Evolutionary conservation across 306 rosid species (phyloP).

Genomic region (Malus domestica): DNA sequence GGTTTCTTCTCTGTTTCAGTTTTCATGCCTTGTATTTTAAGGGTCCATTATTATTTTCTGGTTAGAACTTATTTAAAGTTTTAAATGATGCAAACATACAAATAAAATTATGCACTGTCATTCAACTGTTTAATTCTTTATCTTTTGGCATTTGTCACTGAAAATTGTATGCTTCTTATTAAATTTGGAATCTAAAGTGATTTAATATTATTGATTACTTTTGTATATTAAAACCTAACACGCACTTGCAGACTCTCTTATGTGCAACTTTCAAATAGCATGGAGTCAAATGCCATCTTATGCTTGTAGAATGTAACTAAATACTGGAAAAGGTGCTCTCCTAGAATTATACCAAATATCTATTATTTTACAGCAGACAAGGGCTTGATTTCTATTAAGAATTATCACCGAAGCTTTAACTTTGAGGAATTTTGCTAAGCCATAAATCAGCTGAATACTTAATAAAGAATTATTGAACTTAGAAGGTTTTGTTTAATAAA

Average conservation of each 20-base stretch:
- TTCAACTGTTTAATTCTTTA: not conserved
- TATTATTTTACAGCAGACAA: not conserved
- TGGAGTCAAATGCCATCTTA: not conserved
- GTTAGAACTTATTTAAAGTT: not conserved
- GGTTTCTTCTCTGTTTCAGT: constrained; percentile 25
- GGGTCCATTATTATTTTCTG: constrained; percentile 9
- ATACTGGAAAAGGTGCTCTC: not conserved
- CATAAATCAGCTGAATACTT: not conserved
- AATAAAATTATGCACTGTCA: not conserved
- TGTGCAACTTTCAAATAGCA: not conserved
- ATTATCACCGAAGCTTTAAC: not conserved
- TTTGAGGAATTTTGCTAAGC: not conserved
- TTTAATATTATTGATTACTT: not conserved
- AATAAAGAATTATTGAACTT: not conserved
- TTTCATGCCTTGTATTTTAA: not conserved
- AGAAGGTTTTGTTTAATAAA: not conserved
- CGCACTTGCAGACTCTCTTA: not conserved
- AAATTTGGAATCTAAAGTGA: not conserved
- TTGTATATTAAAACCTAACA: not conserved
- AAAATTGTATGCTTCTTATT: not conserved
- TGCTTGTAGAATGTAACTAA: not conserved
- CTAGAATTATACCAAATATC: not conserved
- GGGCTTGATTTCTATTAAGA: not conserved
- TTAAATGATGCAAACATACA: not conserved
- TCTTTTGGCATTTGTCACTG: not conserved